phyloP scores from a whole-genome alignment of 2,329 filamentous ascomycete genomes.

The Trichoderma guizhouense region DNA sequence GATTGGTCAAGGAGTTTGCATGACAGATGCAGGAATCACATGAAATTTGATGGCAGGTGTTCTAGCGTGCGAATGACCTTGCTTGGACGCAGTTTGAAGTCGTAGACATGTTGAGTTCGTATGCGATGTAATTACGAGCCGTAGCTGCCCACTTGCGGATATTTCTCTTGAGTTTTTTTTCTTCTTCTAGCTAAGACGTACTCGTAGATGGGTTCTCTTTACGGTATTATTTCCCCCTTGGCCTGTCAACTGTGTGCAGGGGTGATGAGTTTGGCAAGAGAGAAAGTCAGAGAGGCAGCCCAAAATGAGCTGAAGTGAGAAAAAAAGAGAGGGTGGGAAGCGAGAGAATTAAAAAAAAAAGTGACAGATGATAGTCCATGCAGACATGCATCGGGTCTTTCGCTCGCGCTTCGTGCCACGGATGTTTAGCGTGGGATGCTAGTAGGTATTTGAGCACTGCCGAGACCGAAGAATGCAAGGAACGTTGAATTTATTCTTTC shows the following conservation, averaged over 20 bases:
- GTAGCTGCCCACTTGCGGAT: not conserved
- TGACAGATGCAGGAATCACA: slow-evolving; percentile 6
- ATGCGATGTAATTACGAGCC: not conserved
- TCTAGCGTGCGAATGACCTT: not conserved
- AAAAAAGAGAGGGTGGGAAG: not conserved
- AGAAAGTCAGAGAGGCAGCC: not conserved
- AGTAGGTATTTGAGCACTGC: not conserved
- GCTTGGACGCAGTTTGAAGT: not conserved
- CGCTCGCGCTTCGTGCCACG: not conserved
- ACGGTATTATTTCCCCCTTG: not conserved
- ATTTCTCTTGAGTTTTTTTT: not conserved
- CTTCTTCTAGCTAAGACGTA: not conserved
- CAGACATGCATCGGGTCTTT: not conserved
- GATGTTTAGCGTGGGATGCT: not conserved
- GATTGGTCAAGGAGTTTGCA: not conserved
- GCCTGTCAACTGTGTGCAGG: not conserved
- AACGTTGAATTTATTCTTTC: not conserved
- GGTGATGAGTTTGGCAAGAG: not conserved
- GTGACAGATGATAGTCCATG: not conserved
- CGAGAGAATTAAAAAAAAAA: not conserved
- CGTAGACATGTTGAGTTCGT: not conserved
- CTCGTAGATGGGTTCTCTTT: not conserved
- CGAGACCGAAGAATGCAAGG: not conserved
- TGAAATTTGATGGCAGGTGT: slow-evolving; percentile 4
- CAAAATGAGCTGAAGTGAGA: not conserved